Base-by-base conservation (phyloP, 2,329 filamentous ascomycete genomes). In the Tothia fuscella region DNA sequence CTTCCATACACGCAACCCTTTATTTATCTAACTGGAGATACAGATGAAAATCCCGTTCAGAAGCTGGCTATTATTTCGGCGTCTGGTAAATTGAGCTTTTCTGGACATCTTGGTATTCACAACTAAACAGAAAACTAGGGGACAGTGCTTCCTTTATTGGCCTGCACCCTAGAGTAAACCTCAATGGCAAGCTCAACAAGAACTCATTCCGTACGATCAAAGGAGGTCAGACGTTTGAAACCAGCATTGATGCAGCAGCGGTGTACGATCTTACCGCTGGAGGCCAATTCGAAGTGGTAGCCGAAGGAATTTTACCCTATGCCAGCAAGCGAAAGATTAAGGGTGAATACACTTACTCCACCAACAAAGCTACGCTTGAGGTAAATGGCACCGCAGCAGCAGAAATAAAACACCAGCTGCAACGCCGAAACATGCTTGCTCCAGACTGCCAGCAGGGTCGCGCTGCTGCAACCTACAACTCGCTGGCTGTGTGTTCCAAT, bases 231-330 rank as follows among this genome's bases (percentile, higher is more conserved):
- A 17, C 38, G 10, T 22, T 24, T 21, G 26, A 41, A 20, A 22
- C 21, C 30, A 41, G 20, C 10, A n/a, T 41, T 13, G 38, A 41
- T 25, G 17, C 26, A 6, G 30, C 28, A 20, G n/a, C 12, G n/a
- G 5, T 34, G 17, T 41, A 41, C 20, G 38, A 41, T 41, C 38
- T 41, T 14, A 32, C 12, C 19, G 30, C 22, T 16, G 38, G 38
- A 25, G 38, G 38, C 9, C 20, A 13, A 5, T 41, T 41, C 17
- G 39, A 42, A 17, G 19, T 42, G 12, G 7, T 14, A 16, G 30
- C 30, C 3, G 30, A 35, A 17, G 39, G 30, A n/a, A 3, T 14
- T 6, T 20, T 42, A 9, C 39, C 39, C 12, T 42, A 35, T n/a
- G 29, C 39, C 9, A 31, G 28, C 5, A 34, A 25, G 20, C 33